phyloP scores from a whole-genome alignment of 345 rosid species.

The Leavenworthia alabamica region DNA sequence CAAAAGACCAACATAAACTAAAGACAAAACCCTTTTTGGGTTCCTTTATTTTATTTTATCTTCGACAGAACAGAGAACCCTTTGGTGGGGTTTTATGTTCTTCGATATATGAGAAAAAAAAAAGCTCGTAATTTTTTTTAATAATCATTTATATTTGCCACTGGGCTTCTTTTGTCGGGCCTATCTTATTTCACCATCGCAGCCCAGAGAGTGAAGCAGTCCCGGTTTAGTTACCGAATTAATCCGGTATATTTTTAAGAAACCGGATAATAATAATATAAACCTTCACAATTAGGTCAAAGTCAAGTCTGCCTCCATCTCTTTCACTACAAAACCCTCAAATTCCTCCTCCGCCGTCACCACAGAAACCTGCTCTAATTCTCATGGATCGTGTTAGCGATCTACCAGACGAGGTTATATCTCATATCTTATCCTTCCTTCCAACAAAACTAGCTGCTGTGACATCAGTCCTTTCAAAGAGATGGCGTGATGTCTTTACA shows the following conservation, averaged over 20 bases:
- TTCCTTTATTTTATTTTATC: not conserved
- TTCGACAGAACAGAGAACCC: slow-evolving; percentile 14
- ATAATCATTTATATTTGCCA: no score
- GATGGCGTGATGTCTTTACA: not conserved
- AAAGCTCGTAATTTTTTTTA: slow-evolving; percentile 6
- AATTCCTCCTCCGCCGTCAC: no score
- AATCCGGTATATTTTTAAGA: not conserved
- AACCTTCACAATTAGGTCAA: not conserved
- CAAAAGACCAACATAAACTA: not conserved
- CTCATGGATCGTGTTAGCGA: not conserved
- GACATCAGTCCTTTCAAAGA: not conserved
- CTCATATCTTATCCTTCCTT: not conserved
- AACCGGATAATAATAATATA: not conserved
- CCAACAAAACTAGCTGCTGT: not conserved
- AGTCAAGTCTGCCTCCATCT: no score
- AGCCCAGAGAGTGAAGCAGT: not conserved
- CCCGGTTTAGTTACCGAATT: not conserved
- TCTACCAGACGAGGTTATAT: not conserved
- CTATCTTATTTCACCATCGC: not conserved
- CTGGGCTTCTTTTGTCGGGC: not conserved
- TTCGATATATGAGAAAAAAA: not conserved
- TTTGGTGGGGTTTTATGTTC: no score
- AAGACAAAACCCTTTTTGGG: slow-evolving; percentile 12
- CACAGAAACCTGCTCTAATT: not conserved
- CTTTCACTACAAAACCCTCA: no score